Evolutionary conservation across 2,329 filamentous ascomycete species (phyloP), one percentile per base, ranked within the genome.

Genomic region (Volutella citrinella): DNA sequence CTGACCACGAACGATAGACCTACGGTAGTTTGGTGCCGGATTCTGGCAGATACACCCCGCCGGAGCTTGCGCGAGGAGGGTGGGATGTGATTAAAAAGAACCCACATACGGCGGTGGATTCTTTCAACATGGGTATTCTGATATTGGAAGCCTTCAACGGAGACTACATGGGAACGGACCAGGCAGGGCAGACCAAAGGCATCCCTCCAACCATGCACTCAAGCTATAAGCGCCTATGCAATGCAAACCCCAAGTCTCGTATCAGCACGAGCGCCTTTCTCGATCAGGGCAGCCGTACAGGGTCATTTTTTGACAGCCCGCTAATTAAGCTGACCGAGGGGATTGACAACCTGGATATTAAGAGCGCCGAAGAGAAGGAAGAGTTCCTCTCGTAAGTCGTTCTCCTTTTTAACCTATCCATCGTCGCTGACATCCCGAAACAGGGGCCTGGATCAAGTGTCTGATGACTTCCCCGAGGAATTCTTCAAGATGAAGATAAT

Each of bases 401-500:
- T n/a, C n/a, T n/a, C n/a, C n/a, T n/a, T n/a, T n/a, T n/a, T n/a
- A n/a, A n/a, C n/a, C n/a, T n/a, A n/a, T n/a, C n/a, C n/a, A n/a
- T n/a, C n/a, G n/a, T n/a, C n/a, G n/a, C n/a, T n/a, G n/a, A n/a
- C n/a, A n/a, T n/a, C n/a, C n/a, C n/a, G 19, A 11, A 70, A 27
- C 25, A 74, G 71, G 34, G 87, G 95, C 53, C 76, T 98, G 6
- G 88, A 95, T 47, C 75, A 85, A 40, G 74, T 96, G 6, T 84
- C 88, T 0, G 88, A 96, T 48, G 90, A 98, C 60, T 96, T 97
- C 42, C 93, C 93, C 0, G 91, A 96, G 56, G 93, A 97, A 40
- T 98, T 95, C 61, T 95, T 97, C 72, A 95, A 94, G 58, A 86
- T 95, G 75, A 98, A 97, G 56, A 81, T 98, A 5, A 72, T 98